Evolutionary conservation across 345 rosid genomes (phyloP).

Genomic region (Gossypium thurberi): DNA sequence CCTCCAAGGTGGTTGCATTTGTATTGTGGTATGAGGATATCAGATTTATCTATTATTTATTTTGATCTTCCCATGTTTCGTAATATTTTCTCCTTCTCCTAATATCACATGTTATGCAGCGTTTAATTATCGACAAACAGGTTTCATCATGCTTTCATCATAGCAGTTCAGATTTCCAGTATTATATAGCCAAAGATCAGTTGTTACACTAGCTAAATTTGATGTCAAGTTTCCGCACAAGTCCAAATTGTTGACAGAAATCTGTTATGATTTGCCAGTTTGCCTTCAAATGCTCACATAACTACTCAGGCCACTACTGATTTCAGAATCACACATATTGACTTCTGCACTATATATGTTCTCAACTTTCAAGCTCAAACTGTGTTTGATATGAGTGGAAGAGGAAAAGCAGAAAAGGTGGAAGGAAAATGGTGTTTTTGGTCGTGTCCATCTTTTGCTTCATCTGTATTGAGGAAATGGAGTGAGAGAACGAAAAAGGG

Average conservation of each 20-base stretch:
- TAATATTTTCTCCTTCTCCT: background rate
- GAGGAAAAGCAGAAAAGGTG: background rate
- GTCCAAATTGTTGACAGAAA: background rate
- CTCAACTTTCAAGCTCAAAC: background rate
- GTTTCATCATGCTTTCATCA: background rate
- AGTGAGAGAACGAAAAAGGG: background rate
- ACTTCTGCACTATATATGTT: background rate
- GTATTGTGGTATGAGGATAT: background rate
- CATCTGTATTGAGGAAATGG: background rate
- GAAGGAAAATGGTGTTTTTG: background rate
- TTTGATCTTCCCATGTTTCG: background rate
- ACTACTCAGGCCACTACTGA: background rate
- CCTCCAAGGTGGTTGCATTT: background rate
- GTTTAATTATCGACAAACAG: background rate
- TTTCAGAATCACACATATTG: background rate
- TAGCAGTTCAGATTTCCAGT: background rate
- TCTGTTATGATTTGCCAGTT: background rate
- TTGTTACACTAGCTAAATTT: background rate
- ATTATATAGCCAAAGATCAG: background rate
- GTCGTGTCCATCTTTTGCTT: background rate
- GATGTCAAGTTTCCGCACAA: background rate
- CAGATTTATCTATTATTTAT: background rate
- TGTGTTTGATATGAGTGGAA: background rate
- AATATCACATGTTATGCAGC: background rate
- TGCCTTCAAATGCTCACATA: background rate